These are phyloP conservation scores for Mortierella sp. DNA, from an alignment of 371 early-diverging fungal genomes.

Conservation along the genomic window DNA sequence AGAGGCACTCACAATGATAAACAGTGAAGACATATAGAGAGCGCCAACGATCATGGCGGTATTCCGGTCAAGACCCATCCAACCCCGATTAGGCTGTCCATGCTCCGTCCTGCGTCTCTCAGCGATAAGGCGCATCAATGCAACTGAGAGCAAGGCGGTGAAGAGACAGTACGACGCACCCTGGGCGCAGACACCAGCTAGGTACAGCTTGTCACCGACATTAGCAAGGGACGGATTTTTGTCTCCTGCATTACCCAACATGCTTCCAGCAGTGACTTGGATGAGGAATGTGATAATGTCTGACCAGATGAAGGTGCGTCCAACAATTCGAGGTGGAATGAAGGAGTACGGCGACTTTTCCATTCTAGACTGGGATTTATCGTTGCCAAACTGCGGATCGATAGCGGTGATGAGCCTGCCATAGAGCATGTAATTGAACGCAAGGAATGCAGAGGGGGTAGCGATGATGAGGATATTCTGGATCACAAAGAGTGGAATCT, in stretches of 20 bases:
- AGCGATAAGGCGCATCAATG: constrained; percentile 14
- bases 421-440: constrained; percentile 48
- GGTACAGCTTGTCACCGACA: constrained; percentile 23
- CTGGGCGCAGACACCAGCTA: constrained; percentile 26
- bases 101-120: constrained; percentile 3
- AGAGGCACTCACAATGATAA: constrained; percentile 43
- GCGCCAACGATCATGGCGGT: constrained; percentile 4
- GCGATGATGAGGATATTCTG: constrained; percentile 19
- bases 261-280: constrained; percentile 29
- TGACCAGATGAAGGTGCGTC: constrained; percentile 29
- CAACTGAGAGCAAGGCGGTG: constrained; percentile 23
- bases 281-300: constrained; percentile 24
- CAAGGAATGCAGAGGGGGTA: constrained; percentile 34
- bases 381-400: constrained; percentile 27
- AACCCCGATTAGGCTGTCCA: background rate
- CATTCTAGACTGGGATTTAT: constrained; percentile 6
- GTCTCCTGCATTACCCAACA: constrained; percentile 2
- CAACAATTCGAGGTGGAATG: constrained; percentile 42
- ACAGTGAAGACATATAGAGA: constrained; percentile 30
- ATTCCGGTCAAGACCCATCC: constrained; percentile 19
- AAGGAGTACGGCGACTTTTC: constrained; percentile 31
- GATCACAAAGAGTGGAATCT: constrained; percentile 5
- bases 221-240: constrained; percentile 10
- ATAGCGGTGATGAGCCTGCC: constrained; percentile 29
- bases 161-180: constrained; percentile 32